phyloP scores from a whole-genome alignment of 208 protist species.

The Acanthamoeba royreba region DNA sequence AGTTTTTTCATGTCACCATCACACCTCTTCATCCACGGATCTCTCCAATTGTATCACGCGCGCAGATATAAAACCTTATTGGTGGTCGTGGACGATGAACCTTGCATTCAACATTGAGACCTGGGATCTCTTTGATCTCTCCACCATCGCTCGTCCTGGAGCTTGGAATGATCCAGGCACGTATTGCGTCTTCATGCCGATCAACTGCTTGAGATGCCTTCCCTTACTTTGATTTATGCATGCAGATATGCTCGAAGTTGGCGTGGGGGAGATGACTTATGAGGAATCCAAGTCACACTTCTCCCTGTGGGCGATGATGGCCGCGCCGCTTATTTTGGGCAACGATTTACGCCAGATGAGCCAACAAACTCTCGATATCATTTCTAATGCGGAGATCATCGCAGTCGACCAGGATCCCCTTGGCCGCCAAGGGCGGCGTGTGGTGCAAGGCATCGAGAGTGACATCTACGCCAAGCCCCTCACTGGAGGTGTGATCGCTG shows the following conservation, averaged over 20 bases:
- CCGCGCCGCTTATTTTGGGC: constrained; percentile 22
- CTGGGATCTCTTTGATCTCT: background rate
- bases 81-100: constrained; percentile 56
- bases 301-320: constrained; percentile 34
- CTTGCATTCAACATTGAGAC: background rate
- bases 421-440: constrained; percentile 41
- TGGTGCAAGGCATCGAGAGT: background rate
- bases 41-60: background rate
- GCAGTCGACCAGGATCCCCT: constrained; percentile 63
- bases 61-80: constrained; percentile 45
- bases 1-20: background rate
- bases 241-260: constrained; percentile 45
- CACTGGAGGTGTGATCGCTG: background rate
- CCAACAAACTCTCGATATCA: background rate
- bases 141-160: background rate
- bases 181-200: background rate
- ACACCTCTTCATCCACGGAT: background rate
- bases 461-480: constrained; percentile 47
- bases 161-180: constrained; percentile 59
- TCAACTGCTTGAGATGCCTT: background rate
- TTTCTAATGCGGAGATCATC: constrained; percentile 56
- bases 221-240: background rate
- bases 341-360: constrained; percentile 26
- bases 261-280: background rate
- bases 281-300: constrained; percentile 11